A percentile compares a stretch with the other conserved stretches of the same genome.
Conservation (phyloP, 2,329 filamentous ascomycete species). For the Aspergillus sergii region DNA sequence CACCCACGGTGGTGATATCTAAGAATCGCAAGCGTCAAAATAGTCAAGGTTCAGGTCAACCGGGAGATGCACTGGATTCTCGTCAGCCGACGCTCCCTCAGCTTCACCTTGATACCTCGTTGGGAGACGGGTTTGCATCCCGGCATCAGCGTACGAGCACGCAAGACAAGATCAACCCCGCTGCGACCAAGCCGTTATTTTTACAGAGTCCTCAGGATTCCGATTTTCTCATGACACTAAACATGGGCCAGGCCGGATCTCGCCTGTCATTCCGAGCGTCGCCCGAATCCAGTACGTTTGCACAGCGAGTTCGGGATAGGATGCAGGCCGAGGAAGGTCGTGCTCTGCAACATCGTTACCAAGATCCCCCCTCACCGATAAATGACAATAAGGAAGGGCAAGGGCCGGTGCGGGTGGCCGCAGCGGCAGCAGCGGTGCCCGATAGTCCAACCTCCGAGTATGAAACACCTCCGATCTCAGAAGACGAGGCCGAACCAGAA, state of each 20-base stretch:
- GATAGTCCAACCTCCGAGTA: conserved; percentile 29
- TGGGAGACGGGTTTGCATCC: conserved; percentile 20
- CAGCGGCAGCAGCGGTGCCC: conserved; percentile 12
- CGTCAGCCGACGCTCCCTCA: conserved; percentile 26
- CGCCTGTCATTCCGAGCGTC: conserved; percentile 44
- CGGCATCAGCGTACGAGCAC: conserved; percentile 18
- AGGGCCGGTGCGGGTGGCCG: conserved; percentile 7
- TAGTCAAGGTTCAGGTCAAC: conserved; percentile 20
- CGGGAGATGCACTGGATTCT: conserved; percentile 24
- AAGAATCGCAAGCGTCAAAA: conserved; percentile 41
- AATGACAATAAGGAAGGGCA: conserved; percentile 25
- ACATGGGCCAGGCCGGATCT: conserved; percentile 31
- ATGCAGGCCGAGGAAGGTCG: conserved; percentile 57
- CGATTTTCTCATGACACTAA: conserved; percentile 41
- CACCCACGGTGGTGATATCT: conserved; percentile 72
- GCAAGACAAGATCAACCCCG: conserved; percentile 16
- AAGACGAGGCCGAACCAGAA: conserved; percentile 26
- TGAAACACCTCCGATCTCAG: conserved; percentile 32
- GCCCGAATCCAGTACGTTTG: conserved; percentile 48
- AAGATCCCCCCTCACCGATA: conserved; percentile 33
- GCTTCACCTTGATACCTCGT: conserved; percentile 38
- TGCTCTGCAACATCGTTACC: conserved; percentile 50
- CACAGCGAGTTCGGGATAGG: conserved; percentile 50
- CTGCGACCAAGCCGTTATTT: conserved; percentile 31
- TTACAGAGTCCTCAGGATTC: conserved; percentile 39